These are phyloP conservation scores for Mucor saturninus DNA, from an alignment of 371 early-diverging fungal species.

Conservation along the genomic window DNA sequence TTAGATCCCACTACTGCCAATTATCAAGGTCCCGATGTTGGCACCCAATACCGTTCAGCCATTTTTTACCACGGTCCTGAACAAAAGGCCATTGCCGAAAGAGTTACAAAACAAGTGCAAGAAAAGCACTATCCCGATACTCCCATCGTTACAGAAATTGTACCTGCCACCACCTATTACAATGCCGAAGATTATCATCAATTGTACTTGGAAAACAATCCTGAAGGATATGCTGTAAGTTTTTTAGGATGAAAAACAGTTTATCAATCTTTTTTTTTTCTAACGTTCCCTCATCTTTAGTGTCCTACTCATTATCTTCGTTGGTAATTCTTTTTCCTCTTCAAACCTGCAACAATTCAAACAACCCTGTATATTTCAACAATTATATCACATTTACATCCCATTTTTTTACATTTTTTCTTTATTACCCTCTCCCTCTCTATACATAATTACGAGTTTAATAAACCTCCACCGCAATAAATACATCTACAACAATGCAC, in stretches of 20 bases:
- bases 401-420: background rate
- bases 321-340: slow-evolving; percentile 28
- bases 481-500: slow-evolving; percentile 28
- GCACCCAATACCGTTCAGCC: slow-evolving; percentile 71
- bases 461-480: slow-evolving; percentile 29
- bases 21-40: slow-evolving; percentile 37
- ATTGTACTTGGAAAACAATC: slow-evolving; percentile 75
- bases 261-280: slow-evolving; percentile 7
- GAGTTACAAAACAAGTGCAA: slow-evolving; percentile 64
- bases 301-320: slow-evolving; percentile 58
- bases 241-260: background rate
- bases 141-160: slow-evolving; percentile 72
- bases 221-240: slow-evolving; percentile 40
- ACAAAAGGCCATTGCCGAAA: slow-evolving; percentile 79
- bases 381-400: slow-evolving; percentile 2
- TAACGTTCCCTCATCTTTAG: slow-evolving; percentile 13
- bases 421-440: too few relatives aligned
- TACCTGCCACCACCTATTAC: slow-evolving; percentile 70
- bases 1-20: slow-evolving; percentile 61
- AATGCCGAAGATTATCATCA: slow-evolving; percentile 92
- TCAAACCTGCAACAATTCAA: background rate
- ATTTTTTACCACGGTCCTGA: slow-evolving; percentile 80
- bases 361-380: slow-evolving; percentile 3
- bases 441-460: background rate
- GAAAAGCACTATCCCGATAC: slow-evolving; percentile 60